Conservation (phyloP, 2,329 filamentous ascomycete species). For the Colletotrichum caudatum region DNA sequence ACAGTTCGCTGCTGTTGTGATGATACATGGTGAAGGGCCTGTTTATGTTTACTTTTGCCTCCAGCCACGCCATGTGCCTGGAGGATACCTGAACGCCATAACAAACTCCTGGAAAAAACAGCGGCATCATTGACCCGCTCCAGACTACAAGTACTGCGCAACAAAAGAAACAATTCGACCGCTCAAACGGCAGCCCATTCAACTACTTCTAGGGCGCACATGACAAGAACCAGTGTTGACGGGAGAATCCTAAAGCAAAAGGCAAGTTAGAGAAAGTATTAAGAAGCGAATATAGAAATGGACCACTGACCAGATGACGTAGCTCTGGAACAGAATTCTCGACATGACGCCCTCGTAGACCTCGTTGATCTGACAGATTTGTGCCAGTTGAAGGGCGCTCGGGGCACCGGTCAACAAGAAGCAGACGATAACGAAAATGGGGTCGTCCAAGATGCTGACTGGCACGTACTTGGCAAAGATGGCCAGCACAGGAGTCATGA, state of each 20-base stretch:
- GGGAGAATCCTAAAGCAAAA: constrained; percentile 79
- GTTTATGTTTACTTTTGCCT: constrained; percentile 5
- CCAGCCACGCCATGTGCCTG: not conserved
- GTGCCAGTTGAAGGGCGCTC: constrained; percentile 91
- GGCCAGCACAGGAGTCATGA: constrained; percentile 93
- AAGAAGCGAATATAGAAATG: not conserved
- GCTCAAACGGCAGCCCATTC: constrained; percentile 76
- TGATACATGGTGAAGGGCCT: constrained; percentile 15
- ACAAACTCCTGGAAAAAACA: constrained; percentile 3
- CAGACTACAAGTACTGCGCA: not conserved
- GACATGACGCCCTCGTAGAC: constrained; percentile 97
- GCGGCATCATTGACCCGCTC: not conserved
- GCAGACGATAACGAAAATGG: constrained; percentile 97
- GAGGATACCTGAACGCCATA: constrained; percentile 19
- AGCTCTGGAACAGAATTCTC: constrained; percentile 93
- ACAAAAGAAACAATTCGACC: constrained; percentile 15
- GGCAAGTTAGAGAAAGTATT: constrained; percentile 39
- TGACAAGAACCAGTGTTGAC: constrained; percentile 89
- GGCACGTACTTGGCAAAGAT: constrained; percentile 90
- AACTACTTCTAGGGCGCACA: constrained; percentile 91
- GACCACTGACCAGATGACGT: constrained; percentile 86
- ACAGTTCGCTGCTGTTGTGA: not conserved
- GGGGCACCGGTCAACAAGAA: constrained; percentile 96
- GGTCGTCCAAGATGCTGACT: constrained; percentile 94
- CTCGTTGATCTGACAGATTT: constrained; percentile 98